A percentile compares a stretch with the other conserved stretches of the same genome.
Conservation (phyloP, 257 asterid species). For the Craterostigma plantagineum region DNA sequence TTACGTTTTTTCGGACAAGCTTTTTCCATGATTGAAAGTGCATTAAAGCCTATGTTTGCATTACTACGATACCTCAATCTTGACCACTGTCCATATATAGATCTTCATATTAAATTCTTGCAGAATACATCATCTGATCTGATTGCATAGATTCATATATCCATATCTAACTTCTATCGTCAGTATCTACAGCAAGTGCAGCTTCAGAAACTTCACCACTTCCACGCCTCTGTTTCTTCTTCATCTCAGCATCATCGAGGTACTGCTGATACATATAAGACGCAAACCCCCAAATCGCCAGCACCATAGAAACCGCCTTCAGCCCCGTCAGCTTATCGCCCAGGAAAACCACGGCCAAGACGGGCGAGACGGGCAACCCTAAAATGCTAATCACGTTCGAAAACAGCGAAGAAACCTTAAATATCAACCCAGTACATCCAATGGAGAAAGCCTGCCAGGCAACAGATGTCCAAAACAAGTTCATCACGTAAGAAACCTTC, state of each 20-base stretch:
- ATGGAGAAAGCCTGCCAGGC: slow-evolving; percentile 41
- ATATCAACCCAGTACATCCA: slow-evolving; percentile 41
- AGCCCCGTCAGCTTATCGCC: slow-evolving; percentile 34
- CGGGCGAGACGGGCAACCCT: slow-evolving; percentile 54
- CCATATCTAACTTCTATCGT: too few relatives aligned
- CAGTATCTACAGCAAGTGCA: too few relatives aligned
- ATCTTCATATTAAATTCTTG: too few relatives aligned
- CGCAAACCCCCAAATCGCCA: slow-evolving; percentile 69
- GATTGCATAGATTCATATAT: too few relatives aligned
- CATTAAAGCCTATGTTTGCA: too few relatives aligned
- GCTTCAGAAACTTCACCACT: too few relatives aligned
- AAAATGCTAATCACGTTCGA: slow-evolving; percentile 50
- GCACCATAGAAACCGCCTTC: slow-evolving; percentile 38
- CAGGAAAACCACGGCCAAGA: slow-evolving; percentile 40
- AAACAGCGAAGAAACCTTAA: slow-evolving; percentile 50
- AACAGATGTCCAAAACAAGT: slow-evolving; percentile 37
- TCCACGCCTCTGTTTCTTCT: slow-evolving; percentile 2
- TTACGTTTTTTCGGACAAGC: too few relatives aligned
- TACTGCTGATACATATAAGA: slow-evolving; percentile 66
- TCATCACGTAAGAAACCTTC: slow-evolving; percentile 29
- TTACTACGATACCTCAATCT: too few relatives aligned
- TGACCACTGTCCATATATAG: too few relatives aligned
- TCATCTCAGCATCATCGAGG: slow-evolving; percentile 29
- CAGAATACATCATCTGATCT: slow-evolving; percentile 18
- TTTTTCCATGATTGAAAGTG: too few relatives aligned